Evolutionary conservation across 2,329 filamentous ascomycete species (phyloP), one percentile per base, ranked within the genome.

Genomic region (Fusarium luffae): DNA sequence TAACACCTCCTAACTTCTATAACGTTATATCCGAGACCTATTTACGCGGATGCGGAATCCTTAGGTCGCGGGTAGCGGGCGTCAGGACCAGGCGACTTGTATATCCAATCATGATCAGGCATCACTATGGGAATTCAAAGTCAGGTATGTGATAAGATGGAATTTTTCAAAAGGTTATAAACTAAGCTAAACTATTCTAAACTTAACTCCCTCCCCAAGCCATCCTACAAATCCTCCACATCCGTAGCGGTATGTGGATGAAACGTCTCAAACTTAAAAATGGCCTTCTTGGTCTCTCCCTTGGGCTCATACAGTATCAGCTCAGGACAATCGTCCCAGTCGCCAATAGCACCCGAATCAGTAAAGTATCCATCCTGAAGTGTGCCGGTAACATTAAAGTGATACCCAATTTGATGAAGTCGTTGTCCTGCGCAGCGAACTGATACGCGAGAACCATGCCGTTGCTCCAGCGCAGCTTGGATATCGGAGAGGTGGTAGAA

Each of bases 191-290:
- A 13, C 40, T 46, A 46, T 34, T 18, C 12, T 21, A 28, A 40
- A 23, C n/a, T 27, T 11, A 27, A 30, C 28, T 21, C 8, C 4
- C 18, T 9, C 7, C 27, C 8, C 12, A 7, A 9, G 7, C 28
- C 13, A 18, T 9, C 4, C 32, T 62, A 66, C 21, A 66, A 37
- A 12, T 66, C 63, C 55, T 66, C 63, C 40, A 66, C 55, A 9
- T 66, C 63, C 13, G 56, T 21, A 23, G 62, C 49, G 18, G 49
- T 66, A 56, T 66, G 63, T 7, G 63, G 32, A 23, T 66, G 63
- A 55, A 66, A 66, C 27, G 62, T 66, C 40, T 66, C 62, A 40
- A 66, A 66, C 37, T 51, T 66, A n/a, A 66, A 66, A 13, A 49
- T 25, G 1, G 63, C 48, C 14, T 66, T 66, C 57, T 51, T 66